Evolutionary conservation across 345 rosid genomes (phyloP), one percentile per base, ranked within the genome.

Genomic region (Viola odorata): DNA sequence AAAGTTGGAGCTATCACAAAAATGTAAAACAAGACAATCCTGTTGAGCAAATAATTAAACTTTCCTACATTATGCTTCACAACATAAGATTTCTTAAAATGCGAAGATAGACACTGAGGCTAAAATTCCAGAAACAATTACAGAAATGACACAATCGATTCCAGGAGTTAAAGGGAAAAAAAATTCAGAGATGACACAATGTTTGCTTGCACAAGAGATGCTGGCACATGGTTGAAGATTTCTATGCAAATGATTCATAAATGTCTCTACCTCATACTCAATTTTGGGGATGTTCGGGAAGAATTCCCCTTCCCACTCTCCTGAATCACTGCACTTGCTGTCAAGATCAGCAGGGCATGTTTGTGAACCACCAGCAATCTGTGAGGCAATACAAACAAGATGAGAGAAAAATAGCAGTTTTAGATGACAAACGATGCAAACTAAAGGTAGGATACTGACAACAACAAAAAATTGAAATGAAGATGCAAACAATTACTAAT

Each of bases 291-390:
- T 83, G 10, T 58, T 91, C 32, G 91, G 97, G 76, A 94, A 90
- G 75, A 88, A 90, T 37, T 94, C 99, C 52, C 95, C 97, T 71
- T 86, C 57, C 97, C 99, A 94, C n/a, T 77, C 87, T 56, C 67
- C 89, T 9, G 82, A 72, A 52, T 78, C 90, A 63, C 66, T 68
- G 38, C 94, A 89, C 59, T 79, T 62, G 5, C 71, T 65, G 42
- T 72, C 87, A 61, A 76, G 77, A 80, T 82, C 77, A 66, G 97
- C 88, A 62, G 91, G 92, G 67, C 97, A 90, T 11, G 91, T 88
- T 53, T 55, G 88, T 53, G 85, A 73, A 57, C 66, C 73, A 66
- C 37, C 65, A 63, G 84, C 89, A 68, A 57, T 65, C 99, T 94
- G 56, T 48, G 52, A 63, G 42, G 8, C 17, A 65, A 37, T 13